Conservation (phyloP, 257 asterid species). For the Solanum appendiculatum region DNA sequence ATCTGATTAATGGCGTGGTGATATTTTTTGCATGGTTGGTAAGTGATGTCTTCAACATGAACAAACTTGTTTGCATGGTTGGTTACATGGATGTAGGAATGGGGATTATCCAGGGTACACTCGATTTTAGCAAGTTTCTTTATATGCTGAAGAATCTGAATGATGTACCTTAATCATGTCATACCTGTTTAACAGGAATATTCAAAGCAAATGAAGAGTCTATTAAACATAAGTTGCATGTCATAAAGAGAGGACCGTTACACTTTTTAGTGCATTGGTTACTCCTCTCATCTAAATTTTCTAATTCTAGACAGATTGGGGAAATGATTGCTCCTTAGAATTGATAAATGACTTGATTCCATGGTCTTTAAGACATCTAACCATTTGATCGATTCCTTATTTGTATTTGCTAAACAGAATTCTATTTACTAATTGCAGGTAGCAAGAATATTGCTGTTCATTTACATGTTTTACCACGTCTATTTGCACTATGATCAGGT, state of each 20-base stretch:
- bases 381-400: not conserved
- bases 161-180: not conserved
- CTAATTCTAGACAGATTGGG: not conserved
- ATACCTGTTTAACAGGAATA: not conserved
- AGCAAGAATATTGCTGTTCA: constrained; percentile 83
- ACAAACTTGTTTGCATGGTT: not conserved
- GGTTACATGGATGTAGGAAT: not conserved
- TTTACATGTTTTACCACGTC: constrained; percentile 75
- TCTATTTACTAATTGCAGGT: constrained; percentile 56
- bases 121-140: not conserved
- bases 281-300: not conserved
- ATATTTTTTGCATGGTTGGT: constrained; percentile 93
- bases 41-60: constrained; percentile 10
- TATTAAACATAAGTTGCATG: not conserved
- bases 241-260: not conserved
- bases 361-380: not conserved
- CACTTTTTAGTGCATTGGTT: not conserved
- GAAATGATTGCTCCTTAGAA: not conserved
- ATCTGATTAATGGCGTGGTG: constrained; percentile 64
- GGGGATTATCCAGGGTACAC: not conserved
- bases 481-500: constrained; percentile 75
- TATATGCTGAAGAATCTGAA: not conserved
- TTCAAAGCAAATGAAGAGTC: not conserved
- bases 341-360: not conserved
- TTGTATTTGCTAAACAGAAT: not conserved